Evolutionary conservation across 805 yeast genomes (phyloP), one percentile per base, ranked within the genome.

Genomic region (Danielia reshetovae): DNA sequence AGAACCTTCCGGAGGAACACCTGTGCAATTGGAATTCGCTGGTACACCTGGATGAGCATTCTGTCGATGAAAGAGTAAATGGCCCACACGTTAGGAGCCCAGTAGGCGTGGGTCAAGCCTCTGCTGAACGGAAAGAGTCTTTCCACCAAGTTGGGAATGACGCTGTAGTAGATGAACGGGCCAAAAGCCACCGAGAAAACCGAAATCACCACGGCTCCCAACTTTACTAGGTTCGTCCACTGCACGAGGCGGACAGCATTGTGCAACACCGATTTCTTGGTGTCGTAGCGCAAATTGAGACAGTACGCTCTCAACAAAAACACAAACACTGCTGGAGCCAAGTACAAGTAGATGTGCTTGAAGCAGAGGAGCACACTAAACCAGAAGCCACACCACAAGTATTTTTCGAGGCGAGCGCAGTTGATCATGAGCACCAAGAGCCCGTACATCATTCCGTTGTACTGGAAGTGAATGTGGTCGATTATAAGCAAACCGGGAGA

Each of bases 21-120:
- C 19, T 54, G 57, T 3, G 59, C 24, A 19, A 64, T 33, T 1
- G 73, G 68, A n/a, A 65, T 38, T 16, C 48, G 50, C 24, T 55
- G 51, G 43, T 66, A 65, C 4, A 72, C 38, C 35, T 70, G 69
- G 12, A 82, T 70, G 38, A 88, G 65, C 0, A 81, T 52, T 38
- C 95, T 70, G 59, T 93, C 99, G 10, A 72, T 40, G 45, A 85
- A 82, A 2, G 97, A 85, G 59, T 93, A 93, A 7, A 90, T 49
- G 0, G 98, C 96, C 99, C 99, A 93, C 30, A 88, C 67, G 52
- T 93, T 93, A 11, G 99, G 97, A 1, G 98, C 97, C 97, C 98
- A 93, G 62, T 93, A 93, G 0, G 97, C 96, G 60, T 93, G 98
- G 4, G 97, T 93, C 24, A 93, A 69, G 1, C 97, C 97, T 55